Evolutionary conservation across 169 alveolate genomes (phyloP).

Genomic region (Cryptosporidium felis): DNA sequence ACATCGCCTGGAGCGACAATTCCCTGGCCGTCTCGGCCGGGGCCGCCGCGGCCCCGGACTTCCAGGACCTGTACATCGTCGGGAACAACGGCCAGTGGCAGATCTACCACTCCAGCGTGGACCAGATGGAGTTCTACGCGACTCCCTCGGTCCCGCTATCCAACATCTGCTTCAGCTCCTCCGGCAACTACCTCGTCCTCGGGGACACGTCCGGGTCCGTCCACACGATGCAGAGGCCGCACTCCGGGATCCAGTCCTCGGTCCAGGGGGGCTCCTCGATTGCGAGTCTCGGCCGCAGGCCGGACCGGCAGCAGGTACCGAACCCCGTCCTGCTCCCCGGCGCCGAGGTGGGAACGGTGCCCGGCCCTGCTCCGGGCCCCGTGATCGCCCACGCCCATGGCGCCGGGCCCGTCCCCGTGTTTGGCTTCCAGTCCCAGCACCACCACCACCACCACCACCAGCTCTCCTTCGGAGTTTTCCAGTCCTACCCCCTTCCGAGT

Average conservation of each 20-base stretch:
- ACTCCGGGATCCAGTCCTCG: background rate
- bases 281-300: background rate
- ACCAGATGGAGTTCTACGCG: slow-evolving; percentile 63
- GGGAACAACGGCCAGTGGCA: slow-evolving; percentile 71
- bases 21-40: slow-evolving; percentile 31
- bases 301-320: slow-evolving; percentile 13
- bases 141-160: slow-evolving; percentile 70
- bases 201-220: slow-evolving; percentile 65
- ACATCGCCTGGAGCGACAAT: slow-evolving; percentile 50
- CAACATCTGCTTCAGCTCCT: slow-evolving; percentile 25
- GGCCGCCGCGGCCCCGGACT: slow-evolving; percentile 4
- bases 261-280: background rate
- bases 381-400: too few relatives aligned
- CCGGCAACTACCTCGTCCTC: slow-evolving; percentile 18
- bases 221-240: slow-evolving; percentile 67
- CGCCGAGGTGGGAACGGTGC: background rate
- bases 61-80: slow-evolving; percentile 43
- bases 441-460: slow-evolving; percentile 1
- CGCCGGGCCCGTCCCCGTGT: too few relatives aligned
- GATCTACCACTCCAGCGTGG: slow-evolving; percentile 37
- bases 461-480: slow-evolving; percentile 37
- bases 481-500: slow-evolving; percentile 41
- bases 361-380: too few relatives aligned
- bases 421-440: too few relatives aligned
- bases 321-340: background rate